A percentile compares a stretch with the other conserved stretches of the same genome.
phyloP scores from a whole-genome alignment of 768 basidiomycete genomes.

The Lactarius deliciosus region DNA sequence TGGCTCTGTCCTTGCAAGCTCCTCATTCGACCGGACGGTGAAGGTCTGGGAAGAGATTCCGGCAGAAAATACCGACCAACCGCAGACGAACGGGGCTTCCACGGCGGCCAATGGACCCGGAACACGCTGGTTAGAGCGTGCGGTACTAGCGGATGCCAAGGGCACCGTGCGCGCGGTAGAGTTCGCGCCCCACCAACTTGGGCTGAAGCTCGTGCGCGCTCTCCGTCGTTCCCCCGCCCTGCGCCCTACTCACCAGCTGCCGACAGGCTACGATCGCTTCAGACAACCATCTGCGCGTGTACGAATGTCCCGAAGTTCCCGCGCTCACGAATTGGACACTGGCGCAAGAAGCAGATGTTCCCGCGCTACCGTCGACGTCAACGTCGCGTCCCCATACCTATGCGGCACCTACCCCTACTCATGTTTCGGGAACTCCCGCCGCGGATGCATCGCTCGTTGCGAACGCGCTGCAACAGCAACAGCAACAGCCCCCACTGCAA shows the following conservation, averaged over 20 bases:
- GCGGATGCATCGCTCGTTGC: constrained; percentile 60
- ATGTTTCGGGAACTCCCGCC: constrained; percentile 49
- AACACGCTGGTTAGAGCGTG: constrained; percentile 68
- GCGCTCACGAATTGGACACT: constrained; percentile 73
- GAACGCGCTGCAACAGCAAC: constrained; percentile 59
- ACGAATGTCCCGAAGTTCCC: constrained; percentile 84
- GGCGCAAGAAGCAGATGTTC: constrained; percentile 74
- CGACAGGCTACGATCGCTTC: constrained; percentile 81
- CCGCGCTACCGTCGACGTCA: constrained; percentile 49
- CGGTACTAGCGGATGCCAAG: constrained; percentile 76
- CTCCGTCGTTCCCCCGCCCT: constrained; percentile 1
- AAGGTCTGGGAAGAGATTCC: constrained; percentile 84
- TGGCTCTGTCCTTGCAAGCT: constrained; percentile 81
- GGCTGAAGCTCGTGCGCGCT: constrained; percentile 75
- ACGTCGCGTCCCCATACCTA: constrained; percentile 50
- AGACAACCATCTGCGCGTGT: constrained; percentile 84
- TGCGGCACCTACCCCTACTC: constrained; percentile 70
- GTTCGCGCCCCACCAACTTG: constrained; percentile 85
- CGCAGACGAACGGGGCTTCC: constrained; percentile 33
- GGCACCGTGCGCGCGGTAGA: constrained; percentile 85
- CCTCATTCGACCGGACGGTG: constrained; percentile 87
- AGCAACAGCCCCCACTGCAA: constrained; percentile 35
- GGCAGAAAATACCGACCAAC: constrained; percentile 33
- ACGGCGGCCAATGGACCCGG: constrained; percentile 26
- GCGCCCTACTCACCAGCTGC: background rate